Base-by-base conservation (phyloP, 768 basidiomycete species). In the Suillus subluteus region DNA sequence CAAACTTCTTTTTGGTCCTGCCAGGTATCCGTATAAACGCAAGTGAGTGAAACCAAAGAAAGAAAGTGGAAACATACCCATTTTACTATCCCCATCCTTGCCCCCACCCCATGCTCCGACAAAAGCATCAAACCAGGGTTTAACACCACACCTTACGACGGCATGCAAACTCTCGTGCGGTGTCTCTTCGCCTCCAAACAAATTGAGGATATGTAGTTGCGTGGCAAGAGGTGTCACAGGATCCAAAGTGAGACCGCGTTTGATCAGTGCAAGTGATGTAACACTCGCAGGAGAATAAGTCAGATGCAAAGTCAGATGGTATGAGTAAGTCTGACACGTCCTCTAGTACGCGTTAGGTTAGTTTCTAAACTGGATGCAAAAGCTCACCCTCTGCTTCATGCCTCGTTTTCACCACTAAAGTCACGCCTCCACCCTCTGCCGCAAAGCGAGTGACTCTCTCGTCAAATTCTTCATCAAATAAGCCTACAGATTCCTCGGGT, bases 1-100 rank as follows among this genome's bases (percentile, higher is more conserved):
- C 97, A 74, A 99, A 98, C 80, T 98, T 99, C 84, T 96, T 96
- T 87, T 98, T 99, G 56, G 97, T 96, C 86, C 97, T 94, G 4
- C n/a, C n/a, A n/a, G 98, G 98, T 66, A 99, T 99, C 61, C 90
- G 91, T 87, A 73, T 41, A 65, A 35, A 32, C 58, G 37, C 7
- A 23, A 38, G 55, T 73, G 50, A 73, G 70, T 23, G 2, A 48
- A 61, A 32, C 13, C 40, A 23, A 58, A 41, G 38, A 12, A 44
- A 32, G n/a, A 37, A 43, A 43, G 58, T n/a, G 8, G 4, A 40
- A 4, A 70, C 79, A 52, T 64, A 84, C 94, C 94, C 89, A 94
- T 91, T 79, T 95, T 93, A 54, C 83, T 86, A 74, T 95, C 95
- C 4, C 80, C 84, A 38, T 92, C 91, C 74, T 94, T 95, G 62